Evolutionary conservation across 768 basidiomycete genomes (phyloP).

Genomic region (Lentinula boryana): DNA sequence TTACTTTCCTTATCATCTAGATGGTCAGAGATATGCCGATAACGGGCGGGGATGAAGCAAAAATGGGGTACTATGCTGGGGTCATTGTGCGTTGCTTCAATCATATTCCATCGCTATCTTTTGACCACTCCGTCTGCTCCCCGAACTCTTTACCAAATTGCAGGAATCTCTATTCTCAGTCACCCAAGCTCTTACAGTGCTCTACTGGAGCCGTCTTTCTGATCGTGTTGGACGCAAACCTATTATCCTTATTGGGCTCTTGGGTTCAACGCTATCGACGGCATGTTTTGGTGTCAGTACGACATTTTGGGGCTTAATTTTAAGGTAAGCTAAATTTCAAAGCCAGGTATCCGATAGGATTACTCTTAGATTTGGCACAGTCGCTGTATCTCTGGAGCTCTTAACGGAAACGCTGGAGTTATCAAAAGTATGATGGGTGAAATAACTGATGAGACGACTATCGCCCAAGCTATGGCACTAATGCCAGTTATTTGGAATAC

Average conservation of each 20-base stretch:
- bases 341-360: too few relatives aligned
- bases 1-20: not conserved
- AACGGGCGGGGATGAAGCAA: slow-evolving; percentile 25
- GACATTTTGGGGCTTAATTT: slow-evolving; percentile 39
- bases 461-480: slow-evolving; percentile 28
- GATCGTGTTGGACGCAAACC: slow-evolving; percentile 48
- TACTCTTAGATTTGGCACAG: not conserved
- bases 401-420: slow-evolving; percentile 35
- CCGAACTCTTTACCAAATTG: not conserved
- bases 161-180: slow-evolving; percentile 51
- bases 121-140: not conserved
- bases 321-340: slow-evolving; percentile 25
- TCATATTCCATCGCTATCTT: not conserved
- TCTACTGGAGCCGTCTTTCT: slow-evolving; percentile 48
- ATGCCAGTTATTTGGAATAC: slow-evolving; percentile 8
- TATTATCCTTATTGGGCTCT: slow-evolving; percentile 39
- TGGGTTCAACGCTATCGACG: slow-evolving; percentile 38
- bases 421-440: slow-evolving; percentile 48
- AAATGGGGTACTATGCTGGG: slow-evolving; percentile 50
- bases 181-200: slow-evolving; percentile 43
- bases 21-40: slow-evolving; percentile 8
- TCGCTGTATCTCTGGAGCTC: slow-evolving; percentile 7
- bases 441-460: slow-evolving; percentile 43
- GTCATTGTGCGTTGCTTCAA: slow-evolving; percentile 27
- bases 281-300: slow-evolving; percentile 46